Evolutionary conservation across 495 filamentous ascomycete species (phyloP), one percentile per base, ranked within the genome.

Genomic region (Barbatosphaeria neglecta): DNA sequence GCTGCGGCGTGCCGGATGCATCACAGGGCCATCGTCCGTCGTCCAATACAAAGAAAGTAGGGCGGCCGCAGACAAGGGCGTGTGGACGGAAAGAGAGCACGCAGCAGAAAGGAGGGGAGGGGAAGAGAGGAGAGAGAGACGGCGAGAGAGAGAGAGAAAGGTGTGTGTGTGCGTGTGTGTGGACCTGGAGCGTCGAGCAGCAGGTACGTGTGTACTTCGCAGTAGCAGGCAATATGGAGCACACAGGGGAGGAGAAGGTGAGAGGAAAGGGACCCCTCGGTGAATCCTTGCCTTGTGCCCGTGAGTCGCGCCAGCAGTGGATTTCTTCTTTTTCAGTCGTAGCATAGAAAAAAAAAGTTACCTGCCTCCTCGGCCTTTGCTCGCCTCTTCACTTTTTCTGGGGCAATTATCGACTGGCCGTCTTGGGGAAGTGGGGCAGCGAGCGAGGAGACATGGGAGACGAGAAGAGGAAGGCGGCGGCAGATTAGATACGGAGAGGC

Each of bases 21-120:
- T 64, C 51, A 64, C 61, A 60, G 50, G 40, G 48, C 59, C 61
- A 62, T 64, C 33, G 43, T 45, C 43, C 49, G n/a, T n/a, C 40
- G 38, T 41, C 28, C 33, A 18, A 45, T 19, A 46, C 13, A 24
- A 25, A 18, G 15, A 16, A 24, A 16, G 28, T 16, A 27, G 37
- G 19, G 33, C 23, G 19, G 44, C 43, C 25, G 51, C 46, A 44
- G 47, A 38, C 37, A 15, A 43, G 46, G 24, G 47, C 46, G 50
- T 40, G 51, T 18, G 42, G 44, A 18, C n/a, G n/a, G n/a, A n/a
- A n/a, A 13, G 15, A 13, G 18, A 35, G 47, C n/a, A 16, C 27
- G 37, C 23, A 45, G 17, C n/a, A 28, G 43, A 37, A 16, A 35
- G 28, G 28, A 31, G 8, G 11, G 28, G 28, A 31, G 4, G 11